Conservation (phyloP, 2,329 filamentous ascomycete genomes). For the Calonectria fujianensis region DNA sequence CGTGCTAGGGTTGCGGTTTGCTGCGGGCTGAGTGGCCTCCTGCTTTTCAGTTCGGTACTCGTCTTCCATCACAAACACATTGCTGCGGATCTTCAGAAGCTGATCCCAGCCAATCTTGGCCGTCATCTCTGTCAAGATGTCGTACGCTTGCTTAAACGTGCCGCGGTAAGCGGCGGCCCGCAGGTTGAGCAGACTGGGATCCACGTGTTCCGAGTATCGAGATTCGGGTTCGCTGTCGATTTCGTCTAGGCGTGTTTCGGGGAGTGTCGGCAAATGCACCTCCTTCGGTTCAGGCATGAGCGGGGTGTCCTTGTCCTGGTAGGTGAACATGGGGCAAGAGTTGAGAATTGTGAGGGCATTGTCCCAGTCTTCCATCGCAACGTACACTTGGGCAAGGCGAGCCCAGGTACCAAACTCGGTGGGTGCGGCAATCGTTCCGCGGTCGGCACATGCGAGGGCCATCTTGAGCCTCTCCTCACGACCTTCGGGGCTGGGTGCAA, state of each 20-base stretch:
- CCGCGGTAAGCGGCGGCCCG: slow-evolving; percentile 94
- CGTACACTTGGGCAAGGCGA: slow-evolving; percentile 92
- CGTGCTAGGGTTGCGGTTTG: slow-evolving; percentile 85
- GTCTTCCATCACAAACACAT: slow-evolving; percentile 99
- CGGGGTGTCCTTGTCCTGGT: slow-evolving; percentile 98
- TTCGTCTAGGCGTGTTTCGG: slow-evolving; percentile 94
- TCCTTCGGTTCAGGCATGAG: slow-evolving; percentile 94
- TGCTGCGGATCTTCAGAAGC: slow-evolving; percentile 93
- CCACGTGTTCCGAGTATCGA: slow-evolving; percentile 88
- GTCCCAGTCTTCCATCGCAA: slow-evolving; percentile 96
- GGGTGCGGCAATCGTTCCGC: slow-evolving; percentile 94
- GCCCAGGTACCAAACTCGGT: slow-evolving; percentile 99
- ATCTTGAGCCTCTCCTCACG: slow-evolving; percentile 84
- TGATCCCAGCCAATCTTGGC: slow-evolving; percentile 99
- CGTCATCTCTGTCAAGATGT: slow-evolving; percentile 95
- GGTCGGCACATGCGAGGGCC: slow-evolving; percentile 94
- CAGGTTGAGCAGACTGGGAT: slow-evolving; percentile 89
- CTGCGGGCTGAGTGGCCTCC: slow-evolving; percentile 68
- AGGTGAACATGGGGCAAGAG: slow-evolving; percentile 99
- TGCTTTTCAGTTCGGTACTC: slow-evolving; percentile 95
- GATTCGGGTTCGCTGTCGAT: slow-evolving; percentile 94
- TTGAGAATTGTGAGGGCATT: slow-evolving; percentile 95
- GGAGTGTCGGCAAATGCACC: slow-evolving; percentile 89
- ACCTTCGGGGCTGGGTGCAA: slow-evolving; percentile 71
- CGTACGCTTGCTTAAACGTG: slow-evolving; percentile 96